A percentile compares a stretch with the other conserved stretches of the same genome.
These are phyloP conservation scores for Acer campestre DNA, from an alignment of 345 rosid species.

Conservation along the genomic window DNA sequence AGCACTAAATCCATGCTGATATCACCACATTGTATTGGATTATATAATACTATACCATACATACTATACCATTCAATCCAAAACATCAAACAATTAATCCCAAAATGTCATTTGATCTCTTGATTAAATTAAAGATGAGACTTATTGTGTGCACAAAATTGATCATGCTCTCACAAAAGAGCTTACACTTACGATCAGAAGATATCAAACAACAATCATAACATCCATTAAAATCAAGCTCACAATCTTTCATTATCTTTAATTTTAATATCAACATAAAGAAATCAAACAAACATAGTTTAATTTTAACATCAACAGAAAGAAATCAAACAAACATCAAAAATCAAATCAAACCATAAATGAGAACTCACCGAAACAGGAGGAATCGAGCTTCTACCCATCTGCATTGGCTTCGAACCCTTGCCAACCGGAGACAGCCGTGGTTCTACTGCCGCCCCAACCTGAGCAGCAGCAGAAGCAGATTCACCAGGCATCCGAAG, in stretches of 20 bases:
- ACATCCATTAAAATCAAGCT: background rate
- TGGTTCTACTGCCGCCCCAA: constrained; percentile 43
- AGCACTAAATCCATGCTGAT: no score
- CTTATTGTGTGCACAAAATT: no score
- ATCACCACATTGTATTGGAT: no score
- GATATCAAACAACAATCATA: background rate
- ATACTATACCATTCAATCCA: no score
- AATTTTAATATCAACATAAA: background rate
- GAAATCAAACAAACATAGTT: background rate
- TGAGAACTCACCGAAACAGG: constrained; percentile 50
- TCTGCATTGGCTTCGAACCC: constrained; percentile 44
- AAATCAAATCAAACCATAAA: background rate
- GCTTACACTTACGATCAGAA: background rate
- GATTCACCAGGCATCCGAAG: constrained; percentile 70
- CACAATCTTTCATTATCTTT: background rate
- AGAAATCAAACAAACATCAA: background rate
- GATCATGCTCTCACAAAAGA: background rate
- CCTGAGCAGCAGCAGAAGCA: constrained; percentile 46
- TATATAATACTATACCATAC: no score
- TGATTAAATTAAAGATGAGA: no score
- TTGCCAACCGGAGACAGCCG: constrained; percentile 56
- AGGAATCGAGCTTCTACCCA: constrained; percentile 44
- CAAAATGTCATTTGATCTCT: no score
- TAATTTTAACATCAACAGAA: background rate
- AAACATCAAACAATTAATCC: no score